Conservation (phyloP, 305 asterid genomes). For the Fraxinus nigra region DNA sequence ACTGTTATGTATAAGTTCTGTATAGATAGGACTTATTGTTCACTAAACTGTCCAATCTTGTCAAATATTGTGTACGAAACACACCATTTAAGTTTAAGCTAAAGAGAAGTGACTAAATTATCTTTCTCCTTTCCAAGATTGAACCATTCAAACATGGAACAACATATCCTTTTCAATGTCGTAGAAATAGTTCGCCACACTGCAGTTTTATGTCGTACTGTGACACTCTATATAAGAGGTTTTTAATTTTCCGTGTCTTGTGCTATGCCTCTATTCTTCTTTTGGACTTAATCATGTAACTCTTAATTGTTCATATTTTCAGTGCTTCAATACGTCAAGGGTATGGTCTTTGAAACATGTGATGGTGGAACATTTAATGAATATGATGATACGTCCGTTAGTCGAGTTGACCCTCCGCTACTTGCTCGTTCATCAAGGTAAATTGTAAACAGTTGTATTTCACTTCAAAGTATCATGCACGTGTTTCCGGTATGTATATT, state of each 20-base stretch:
- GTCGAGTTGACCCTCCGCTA: conserved; percentile 25
- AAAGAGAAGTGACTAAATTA: not conserved
- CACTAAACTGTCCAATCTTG: not conserved
- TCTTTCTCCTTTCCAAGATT: not conserved
- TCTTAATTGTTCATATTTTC: conserved; percentile 22
- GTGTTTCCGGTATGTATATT: too few relatives aligned
- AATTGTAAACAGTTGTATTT: too few relatives aligned
- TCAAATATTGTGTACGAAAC: not conserved
- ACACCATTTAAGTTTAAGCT: not conserved
- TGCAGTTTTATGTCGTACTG: not conserved
- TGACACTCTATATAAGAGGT: not conserved
- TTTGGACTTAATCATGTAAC: not conserved
- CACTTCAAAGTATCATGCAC: too few relatives aligned
- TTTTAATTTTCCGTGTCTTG: not conserved
- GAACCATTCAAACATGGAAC: not conserved
- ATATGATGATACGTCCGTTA: conserved; percentile 91
- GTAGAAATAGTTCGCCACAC: not conserved
- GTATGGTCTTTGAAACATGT: conserved; percentile 92
- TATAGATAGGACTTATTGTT: not conserved
- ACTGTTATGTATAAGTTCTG: not conserved
- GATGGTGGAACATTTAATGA: conserved; percentile 97
- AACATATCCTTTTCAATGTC: not conserved
- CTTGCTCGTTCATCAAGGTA: too few relatives aligned
- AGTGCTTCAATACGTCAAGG: conserved; percentile 99
- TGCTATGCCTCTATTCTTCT: too few relatives aligned